phyloP scores from a whole-genome alignment of 805 yeast genomes.

The Ascoidea tarda region DNA sequence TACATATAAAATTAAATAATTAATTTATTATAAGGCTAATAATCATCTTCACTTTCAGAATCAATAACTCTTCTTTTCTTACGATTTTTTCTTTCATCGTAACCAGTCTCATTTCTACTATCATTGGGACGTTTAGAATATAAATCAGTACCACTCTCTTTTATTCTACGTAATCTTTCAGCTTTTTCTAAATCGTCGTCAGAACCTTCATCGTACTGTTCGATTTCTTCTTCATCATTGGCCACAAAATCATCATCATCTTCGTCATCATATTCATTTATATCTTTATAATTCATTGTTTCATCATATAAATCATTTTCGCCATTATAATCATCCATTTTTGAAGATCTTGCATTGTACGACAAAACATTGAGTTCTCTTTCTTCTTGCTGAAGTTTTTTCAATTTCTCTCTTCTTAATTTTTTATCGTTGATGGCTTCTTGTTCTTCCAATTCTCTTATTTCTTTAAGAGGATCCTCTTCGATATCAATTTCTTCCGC shows the following conservation, averaged over 20 bases:
- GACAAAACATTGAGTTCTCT: conserved; percentile 1
- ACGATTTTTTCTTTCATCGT: conserved; percentile 1
- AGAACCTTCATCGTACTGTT: conserved; percentile 8
- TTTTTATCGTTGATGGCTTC: conserved; percentile 52
- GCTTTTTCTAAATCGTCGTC: conserved; percentile 13
- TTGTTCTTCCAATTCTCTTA: conserved; percentile 51
- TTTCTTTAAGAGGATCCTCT: conserved; percentile 58
- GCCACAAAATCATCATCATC: conserved; percentile 11
- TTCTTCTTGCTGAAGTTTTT: conserved; percentile 11
- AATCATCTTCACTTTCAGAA: conserved; percentile 8
- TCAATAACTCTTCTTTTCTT: conserved; percentile 10
- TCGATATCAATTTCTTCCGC: conserved; percentile 26
- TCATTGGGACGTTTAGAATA: conserved; percentile 1
- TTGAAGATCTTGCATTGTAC: not conserved
- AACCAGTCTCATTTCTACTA: conserved; percentile 6
- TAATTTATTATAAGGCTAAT: not conserved
- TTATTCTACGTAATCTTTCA: conserved; percentile 7
- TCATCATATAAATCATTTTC: conserved; percentile 7
- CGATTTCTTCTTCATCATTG: conserved; percentile 10
- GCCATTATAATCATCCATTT: not conserved
- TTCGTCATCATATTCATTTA: conserved; percentile 10
- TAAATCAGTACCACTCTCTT: conserved; percentile 5
- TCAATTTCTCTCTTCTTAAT: conserved; percentile 47
- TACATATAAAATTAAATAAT: too few relatives aligned
- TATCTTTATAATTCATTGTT: not conserved